A percentile compares a stretch with the other conserved stretches of the same genome.
phyloP scores from a whole-genome alignment of 164 flowering plant genomes.

The Saururus chinensis region DNA sequence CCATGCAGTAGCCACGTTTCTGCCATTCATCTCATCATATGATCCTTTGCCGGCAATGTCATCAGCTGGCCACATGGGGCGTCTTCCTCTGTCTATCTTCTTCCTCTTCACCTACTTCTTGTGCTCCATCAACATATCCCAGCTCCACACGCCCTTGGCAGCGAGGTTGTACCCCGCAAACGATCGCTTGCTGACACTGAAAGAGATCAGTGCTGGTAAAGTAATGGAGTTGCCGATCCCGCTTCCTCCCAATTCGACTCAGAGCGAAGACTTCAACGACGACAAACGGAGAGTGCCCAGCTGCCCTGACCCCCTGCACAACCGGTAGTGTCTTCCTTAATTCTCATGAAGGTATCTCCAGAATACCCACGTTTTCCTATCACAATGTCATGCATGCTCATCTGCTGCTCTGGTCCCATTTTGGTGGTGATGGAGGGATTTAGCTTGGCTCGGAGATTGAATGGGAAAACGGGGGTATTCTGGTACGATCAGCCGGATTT shows the following conservation, averaged over 20 bases:
- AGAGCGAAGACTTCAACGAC: conserved; percentile 1
- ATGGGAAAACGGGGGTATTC: conserved; percentile 6
- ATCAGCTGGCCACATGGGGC: background rate
- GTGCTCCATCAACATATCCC: background rate
- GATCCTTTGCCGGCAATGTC: too few species aligned
- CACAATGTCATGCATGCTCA: background rate
- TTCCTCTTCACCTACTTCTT: background rate
- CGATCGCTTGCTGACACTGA: background rate
- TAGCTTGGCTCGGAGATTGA: background rate
- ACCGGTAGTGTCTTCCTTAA: conserved; percentile 7
- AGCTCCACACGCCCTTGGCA: background rate
- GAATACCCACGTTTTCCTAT: conserved; percentile 4
- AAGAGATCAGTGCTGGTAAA: background rate
- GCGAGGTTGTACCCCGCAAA: conserved; percentile 3
- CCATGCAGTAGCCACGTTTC: too few species aligned
- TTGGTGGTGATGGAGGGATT: background rate
- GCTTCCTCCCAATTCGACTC: conserved; percentile 4
- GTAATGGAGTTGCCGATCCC: background rate
- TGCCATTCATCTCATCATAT: too few species aligned
- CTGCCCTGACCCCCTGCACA: conserved; percentile 16
- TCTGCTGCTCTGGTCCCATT: background rate
- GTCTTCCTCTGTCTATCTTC: conserved; percentile 1
- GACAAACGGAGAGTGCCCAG: conserved; percentile 13
- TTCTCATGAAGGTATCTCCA: background rate
- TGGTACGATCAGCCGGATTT: background rate